Percentiles rank a stretch among this genome's conserved stretches.
Conservation (phyloP, 2,329 filamentous ascomycete species). For the Colletotrichum sp. region DNA sequence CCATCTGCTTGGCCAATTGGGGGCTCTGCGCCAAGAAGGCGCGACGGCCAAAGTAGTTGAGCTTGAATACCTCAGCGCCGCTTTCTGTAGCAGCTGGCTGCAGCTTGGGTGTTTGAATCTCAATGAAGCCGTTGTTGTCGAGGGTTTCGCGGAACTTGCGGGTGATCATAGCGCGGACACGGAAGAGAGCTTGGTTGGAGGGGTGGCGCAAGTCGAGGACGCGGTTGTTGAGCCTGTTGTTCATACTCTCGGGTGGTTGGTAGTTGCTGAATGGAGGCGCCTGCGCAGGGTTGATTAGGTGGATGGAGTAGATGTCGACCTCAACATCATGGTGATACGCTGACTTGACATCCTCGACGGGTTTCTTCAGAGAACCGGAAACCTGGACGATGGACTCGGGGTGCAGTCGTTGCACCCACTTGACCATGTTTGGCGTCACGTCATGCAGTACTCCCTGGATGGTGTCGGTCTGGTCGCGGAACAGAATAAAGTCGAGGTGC, state of each 20-base stretch:
- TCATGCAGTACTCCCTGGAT: conserved; percentile 78
- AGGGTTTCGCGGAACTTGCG: conserved; percentile 80
- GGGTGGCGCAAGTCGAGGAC: conserved; percentile 87
- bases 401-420: conserved; percentile 85
- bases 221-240: conserved; percentile 46
- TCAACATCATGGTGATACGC: conserved; percentile 80
- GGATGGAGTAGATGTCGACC: conserved; percentile 66
- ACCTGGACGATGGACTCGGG: conserved; percentile 81
- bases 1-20: conserved; percentile 92
- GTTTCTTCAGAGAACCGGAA: conserved; percentile 73
- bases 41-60: conserved; percentile 87
- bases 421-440: conserved; percentile 72
- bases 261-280: conserved; percentile 58
- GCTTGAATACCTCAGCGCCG: conserved; percentile 87
- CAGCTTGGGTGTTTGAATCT: conserved; percentile 93
- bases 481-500: conserved; percentile 83
- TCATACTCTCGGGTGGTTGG: conserved; percentile 31
- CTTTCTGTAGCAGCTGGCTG: conserved; percentile 91
- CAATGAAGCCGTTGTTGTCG: conserved; percentile 79
- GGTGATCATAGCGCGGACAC: conserved; percentile 81
- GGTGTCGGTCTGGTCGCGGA: conserved; percentile 83
- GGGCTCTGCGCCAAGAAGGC: conserved; percentile 93
- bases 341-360: conserved; percentile 76
- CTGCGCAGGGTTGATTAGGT: conserved; percentile 56
- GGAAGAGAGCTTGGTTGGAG: conserved; percentile 85